These are phyloP conservation scores for Zostera marina DNA, from an alignment of 116 monocot species.

Conservation along the genomic window DNA sequence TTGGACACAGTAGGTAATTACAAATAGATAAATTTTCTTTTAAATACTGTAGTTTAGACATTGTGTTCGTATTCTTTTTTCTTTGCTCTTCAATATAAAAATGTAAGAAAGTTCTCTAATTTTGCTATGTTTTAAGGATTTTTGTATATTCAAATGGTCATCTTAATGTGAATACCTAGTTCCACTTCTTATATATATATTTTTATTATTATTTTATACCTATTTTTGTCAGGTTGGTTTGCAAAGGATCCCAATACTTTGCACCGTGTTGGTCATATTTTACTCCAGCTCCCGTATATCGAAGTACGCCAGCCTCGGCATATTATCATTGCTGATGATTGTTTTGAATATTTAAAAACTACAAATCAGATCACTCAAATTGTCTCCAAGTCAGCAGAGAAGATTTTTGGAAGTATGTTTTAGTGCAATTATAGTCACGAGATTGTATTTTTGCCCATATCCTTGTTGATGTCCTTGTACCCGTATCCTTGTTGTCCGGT, in stretches of 20 bases:
- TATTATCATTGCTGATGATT: conserved; percentile 82
- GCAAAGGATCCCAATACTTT: conserved; percentile 66
- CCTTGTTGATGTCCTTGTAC: neutral
- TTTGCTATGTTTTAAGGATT: too few species aligned
- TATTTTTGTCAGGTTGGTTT: conserved; percentile 51
- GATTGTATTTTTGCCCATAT: neutral
- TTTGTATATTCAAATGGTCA: neutral
- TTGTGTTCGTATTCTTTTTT: too few species aligned
- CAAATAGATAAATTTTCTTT: neutral
- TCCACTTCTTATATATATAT: neutral
- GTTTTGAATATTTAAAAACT: conserved; percentile 50
- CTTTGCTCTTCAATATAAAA: neutral
- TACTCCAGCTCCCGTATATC: conserved; percentile 62
- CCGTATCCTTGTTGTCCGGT: neutral
- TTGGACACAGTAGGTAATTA: conserved; percentile 65
- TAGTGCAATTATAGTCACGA: neutral
- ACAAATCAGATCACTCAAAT: conserved; percentile 36
- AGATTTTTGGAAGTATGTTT: conserved; percentile 71
- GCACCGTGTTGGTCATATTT: conserved; percentile 62
- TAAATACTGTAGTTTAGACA: too few species aligned
- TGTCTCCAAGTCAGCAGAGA: conserved; percentile 65
- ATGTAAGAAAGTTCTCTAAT: neutral
- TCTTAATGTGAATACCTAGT: neutral
- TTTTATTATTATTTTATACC: too few species aligned
- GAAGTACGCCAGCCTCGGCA: conserved; percentile 43